Evolutionary conservation across 768 basidiomycete genomes (phyloP), one percentile per base, ranked within the genome.

Genomic region (Termitomyces sp.): DNA sequence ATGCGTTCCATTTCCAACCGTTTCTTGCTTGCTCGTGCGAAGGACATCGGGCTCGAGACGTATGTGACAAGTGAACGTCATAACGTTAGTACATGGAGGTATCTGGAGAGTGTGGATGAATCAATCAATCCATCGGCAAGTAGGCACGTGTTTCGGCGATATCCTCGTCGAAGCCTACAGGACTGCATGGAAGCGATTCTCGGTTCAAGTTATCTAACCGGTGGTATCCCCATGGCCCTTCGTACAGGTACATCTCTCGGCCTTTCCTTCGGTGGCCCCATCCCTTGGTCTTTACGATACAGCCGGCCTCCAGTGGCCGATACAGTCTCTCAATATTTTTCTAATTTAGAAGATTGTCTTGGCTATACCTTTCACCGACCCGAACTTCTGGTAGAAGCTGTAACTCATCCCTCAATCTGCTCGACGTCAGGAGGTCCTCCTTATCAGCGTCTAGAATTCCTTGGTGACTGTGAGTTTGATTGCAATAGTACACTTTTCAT

Each of bases 171-270:
- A 56, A 85, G 88, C 63, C 70, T 95, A 60, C 90, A 92, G 65
- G 93, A 95, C 65, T 92, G 88, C 66, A 90, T 93, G 85, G 94
- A 95, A 67, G 88, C 94, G 0, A 77, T 84, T 5, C 72, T 95
- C 3, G 94, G 92, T 11, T 92, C 90, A 2, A 82, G 83, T 28
- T 94, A 87, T 62, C 61, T 85, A 16, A 76, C 82, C 2, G 93
- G 91, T 4, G 90, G 92, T 0, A 82, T 93, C 38, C 69, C 78
- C 10, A 81, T 84, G 76, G 83, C 88, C 2, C 71, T 96, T 54
- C 77, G 72, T 7, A 72, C 83, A 3, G 94, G 92, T 10, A 78
- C 76, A 2, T 74, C 77, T 1, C 72, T 96, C 22, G 85, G 85
- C 0, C 68, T 96, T 38, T 81, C 83, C 43, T 84, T 94, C 63